Conservation (phyloP, 371 early-diverging fungal genomes). For the Mortierella sp. region DNA sequence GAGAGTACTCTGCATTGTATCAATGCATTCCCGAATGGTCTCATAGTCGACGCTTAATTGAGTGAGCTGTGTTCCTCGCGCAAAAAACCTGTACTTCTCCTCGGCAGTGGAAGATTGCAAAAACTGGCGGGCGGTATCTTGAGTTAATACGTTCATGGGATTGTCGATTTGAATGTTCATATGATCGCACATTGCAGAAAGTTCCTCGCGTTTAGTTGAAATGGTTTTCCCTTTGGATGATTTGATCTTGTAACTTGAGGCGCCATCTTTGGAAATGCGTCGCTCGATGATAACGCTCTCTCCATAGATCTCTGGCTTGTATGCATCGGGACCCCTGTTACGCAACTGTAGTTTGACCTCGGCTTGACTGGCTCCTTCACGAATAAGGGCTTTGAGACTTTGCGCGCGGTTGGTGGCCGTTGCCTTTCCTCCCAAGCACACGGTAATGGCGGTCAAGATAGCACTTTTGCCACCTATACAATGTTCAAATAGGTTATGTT, state of each 20-base stretch:
- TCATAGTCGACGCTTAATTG: constrained; percentile 83
- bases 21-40: constrained; percentile 75
- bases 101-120: constrained; percentile 83
- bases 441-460: constrained; percentile 90
- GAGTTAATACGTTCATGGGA: constrained; percentile 92
- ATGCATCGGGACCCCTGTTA: constrained; percentile 89
- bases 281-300: constrained; percentile 87
- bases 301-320: constrained; percentile 84
- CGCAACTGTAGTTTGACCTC: constrained; percentile 80
- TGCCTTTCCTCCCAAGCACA: constrained; percentile 94
- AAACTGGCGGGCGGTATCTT: constrained; percentile 94
- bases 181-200: constrained; percentile 87
- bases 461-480: constrained; percentile 91
- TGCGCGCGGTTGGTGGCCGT: constrained; percentile 87
- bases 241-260: constrained; percentile 82
- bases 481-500: background rate
- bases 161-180: constrained; percentile 93
- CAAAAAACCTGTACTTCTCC: constrained; percentile 91
- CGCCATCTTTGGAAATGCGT: constrained; percentile 77
- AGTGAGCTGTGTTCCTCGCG: constrained; percentile 88
- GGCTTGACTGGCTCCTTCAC: constrained; percentile 82
- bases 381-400: constrained; percentile 83
- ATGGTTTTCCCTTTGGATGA: constrained; percentile 70
- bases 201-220: constrained; percentile 84
- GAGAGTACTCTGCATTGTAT: constrained; percentile 68